These are phyloP conservation scores for Neurospora pannonica DNA, from an alignment of 495 filamentous ascomycete genomes.

Conservation along the genomic window DNA sequence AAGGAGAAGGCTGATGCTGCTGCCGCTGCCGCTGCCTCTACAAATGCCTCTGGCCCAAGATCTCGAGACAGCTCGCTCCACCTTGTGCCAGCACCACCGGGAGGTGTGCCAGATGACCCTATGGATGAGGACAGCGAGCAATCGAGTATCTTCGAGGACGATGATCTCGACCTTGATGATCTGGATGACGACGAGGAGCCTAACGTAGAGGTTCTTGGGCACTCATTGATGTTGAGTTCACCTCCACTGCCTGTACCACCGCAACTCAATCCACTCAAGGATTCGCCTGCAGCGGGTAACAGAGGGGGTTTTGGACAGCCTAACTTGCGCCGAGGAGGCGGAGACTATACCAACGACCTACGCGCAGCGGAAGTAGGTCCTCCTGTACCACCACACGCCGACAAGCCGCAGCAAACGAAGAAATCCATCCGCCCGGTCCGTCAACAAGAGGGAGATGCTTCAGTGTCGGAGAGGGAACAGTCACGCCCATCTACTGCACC, in stretches of 20 bases:
- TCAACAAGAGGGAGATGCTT: conserved; percentile 8
- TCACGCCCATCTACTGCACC: neutral
- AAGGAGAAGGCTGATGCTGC: neutral
- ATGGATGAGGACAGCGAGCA: conserved; percentile 28
- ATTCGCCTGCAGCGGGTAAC: conserved; percentile 36
- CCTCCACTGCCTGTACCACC: conserved; percentile 28
- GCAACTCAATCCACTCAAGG: conserved; percentile 37
- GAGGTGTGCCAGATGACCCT: conserved; percentile 22
- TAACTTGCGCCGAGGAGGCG: neutral
- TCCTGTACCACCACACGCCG: conserved; percentile 12
- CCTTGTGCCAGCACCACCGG: conserved; percentile 24
- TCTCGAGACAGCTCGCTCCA: conserved; percentile 14
- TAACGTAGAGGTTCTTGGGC: conserved; percentile 38
- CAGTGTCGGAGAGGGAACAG: neutral
- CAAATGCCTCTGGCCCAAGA: neutral
- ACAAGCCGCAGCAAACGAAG: conserved; percentile 18
- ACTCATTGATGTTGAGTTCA: conserved; percentile 28
- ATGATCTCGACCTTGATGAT: conserved; percentile 38
- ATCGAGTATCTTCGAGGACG: conserved; percentile 44
- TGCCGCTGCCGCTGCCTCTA: neutral
- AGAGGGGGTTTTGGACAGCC: conserved; percentile 15
- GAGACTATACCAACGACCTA: neutral
- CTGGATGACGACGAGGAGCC: conserved; percentile 40
- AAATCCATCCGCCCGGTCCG: conserved; percentile 14
- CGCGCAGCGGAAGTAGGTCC: neutral